These are phyloP conservation scores for Calvatia gigantea DNA, from an alignment of 768 basidiomycete genomes.

Conservation along the genomic window DNA sequence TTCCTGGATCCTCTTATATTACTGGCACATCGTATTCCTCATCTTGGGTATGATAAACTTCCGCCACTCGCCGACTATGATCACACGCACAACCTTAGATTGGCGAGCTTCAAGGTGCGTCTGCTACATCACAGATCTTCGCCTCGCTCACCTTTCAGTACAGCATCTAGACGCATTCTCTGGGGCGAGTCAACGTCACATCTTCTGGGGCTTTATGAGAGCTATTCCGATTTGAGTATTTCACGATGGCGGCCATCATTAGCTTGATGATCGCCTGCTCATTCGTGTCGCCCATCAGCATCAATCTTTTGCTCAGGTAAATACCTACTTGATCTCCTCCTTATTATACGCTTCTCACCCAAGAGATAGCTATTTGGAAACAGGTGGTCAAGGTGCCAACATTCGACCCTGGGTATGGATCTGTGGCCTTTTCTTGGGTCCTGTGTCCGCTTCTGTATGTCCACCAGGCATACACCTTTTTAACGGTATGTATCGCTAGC, in stretches of 20 bases:
- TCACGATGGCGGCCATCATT: conserved; percentile 26
- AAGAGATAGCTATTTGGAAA: conserved; percentile 49
- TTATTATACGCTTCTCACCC: neutral
- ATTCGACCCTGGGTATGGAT: conserved; percentile 72
- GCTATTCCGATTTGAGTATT: conserved; percentile 32
- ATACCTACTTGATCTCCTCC: conserved; percentile 8
- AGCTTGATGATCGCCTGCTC: conserved; percentile 22
- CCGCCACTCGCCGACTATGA: conserved; percentile 70
- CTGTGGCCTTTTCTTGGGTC: conserved; percentile 43
- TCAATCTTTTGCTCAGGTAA: conserved; percentile 36
- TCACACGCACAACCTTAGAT: conserved; percentile 25
- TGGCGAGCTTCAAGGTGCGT: conserved; percentile 24
- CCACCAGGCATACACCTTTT: conserved; percentile 53
- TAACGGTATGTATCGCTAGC: conserved; percentile 31
- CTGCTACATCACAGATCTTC: neutral
- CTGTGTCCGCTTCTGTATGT: conserved; percentile 36
- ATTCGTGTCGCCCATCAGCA: conserved; percentile 34
- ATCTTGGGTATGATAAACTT: conserved; percentile 49
- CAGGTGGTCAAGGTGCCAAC: conserved; percentile 37
- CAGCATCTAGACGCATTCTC: conserved; percentile 35
- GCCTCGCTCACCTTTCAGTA: neutral
- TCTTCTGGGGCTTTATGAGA: conserved; percentile 41
- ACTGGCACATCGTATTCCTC: conserved; percentile 40
- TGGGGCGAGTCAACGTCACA: conserved; percentile 33
- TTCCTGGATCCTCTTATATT: conserved; percentile 56